phyloP scores from a whole-genome alignment of 2,329 filamentous ascomycete genomes.

The Xylariomycetidae sp. region DNA sequence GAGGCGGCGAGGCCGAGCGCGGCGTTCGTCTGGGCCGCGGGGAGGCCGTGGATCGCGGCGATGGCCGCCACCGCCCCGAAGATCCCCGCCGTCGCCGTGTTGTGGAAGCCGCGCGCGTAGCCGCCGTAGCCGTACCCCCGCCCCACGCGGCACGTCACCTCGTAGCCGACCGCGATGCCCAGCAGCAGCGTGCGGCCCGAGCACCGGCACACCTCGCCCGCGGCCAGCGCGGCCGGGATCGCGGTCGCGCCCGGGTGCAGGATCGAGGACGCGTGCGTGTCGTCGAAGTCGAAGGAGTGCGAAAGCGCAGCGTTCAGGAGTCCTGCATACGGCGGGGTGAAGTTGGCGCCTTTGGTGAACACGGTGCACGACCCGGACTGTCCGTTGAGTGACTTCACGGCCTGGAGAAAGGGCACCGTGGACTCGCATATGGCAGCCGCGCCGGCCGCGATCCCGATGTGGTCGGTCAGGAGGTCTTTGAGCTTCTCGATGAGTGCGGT shows the following conservation, averaged over 20 bases:
- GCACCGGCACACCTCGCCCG: constrained; percentile 23
- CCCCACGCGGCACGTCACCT: constrained; percentile 21
- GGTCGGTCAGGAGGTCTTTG: constrained; percentile 19
- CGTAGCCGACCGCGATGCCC: constrained; percentile 23
- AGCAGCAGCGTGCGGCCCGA: constrained; percentile 25
- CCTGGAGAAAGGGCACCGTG: constrained; percentile 25
- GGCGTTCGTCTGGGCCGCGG: constrained; percentile 11
- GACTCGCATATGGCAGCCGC: constrained; percentile 17
- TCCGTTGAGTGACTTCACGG: constrained; percentile 24
- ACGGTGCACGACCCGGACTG: constrained; percentile 24
- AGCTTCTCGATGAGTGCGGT: constrained; percentile 13
- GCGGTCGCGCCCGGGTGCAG: constrained; percentile 35
- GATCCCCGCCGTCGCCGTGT: constrained; percentile 20
- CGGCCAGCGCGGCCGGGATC: constrained; percentile 28
- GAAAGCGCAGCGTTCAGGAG: constrained; percentile 35
- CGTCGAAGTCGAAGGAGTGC: constrained; percentile 39
- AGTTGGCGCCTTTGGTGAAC: constrained; percentile 26
- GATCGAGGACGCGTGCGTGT: constrained; percentile 35
- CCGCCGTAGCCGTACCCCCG: constrained; percentile 17
- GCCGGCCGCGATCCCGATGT: constrained; percentile 18
- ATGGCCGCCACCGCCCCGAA: constrained; percentile 23
- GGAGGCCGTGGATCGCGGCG: constrained; percentile 15
- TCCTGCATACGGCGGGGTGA: constrained; percentile 32
- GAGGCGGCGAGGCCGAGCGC: constrained; percentile 21
- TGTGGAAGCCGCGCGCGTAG: constrained; percentile 22